A percentile compares a stretch with the other conserved stretches of the same genome.
Conservation (phyloP, 345 rosid genomes). For the Salix caprea region DNA sequence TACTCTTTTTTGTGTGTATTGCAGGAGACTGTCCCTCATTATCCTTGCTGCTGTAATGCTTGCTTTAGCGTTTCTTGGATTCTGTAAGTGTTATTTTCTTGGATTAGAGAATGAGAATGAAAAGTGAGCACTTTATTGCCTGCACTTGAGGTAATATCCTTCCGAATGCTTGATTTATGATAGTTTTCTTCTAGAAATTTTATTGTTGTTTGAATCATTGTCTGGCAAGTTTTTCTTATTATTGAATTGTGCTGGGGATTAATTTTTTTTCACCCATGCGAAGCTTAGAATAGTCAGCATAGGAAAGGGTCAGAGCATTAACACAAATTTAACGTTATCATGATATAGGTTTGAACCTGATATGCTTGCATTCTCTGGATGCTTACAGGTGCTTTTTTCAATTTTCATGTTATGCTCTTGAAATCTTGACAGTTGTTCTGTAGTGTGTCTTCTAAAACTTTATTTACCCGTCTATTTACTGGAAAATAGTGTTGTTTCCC, state of each 20-base stretch:
- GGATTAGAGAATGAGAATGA: background rate
- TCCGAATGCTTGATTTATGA: too few species aligned
- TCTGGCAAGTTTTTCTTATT: too few species aligned
- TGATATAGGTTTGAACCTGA: too few species aligned
- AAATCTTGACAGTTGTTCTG: background rate
- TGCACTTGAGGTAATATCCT: too few species aligned
- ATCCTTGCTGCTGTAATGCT: slow-evolving; percentile 89
- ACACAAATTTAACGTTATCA: too few species aligned
- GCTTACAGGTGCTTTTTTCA: slow-evolving; percentile 27
- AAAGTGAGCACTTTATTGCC: too few species aligned
- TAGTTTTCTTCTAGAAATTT: too few species aligned
- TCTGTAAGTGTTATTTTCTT: slow-evolving; percentile 50
- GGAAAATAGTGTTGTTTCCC: background rate
- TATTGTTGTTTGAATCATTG: too few species aligned
- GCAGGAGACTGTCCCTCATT: slow-evolving; percentile 75
- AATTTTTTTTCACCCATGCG: too few species aligned
- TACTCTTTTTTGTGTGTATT: background rate
- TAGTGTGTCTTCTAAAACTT: background rate
- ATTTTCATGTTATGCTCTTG: background rate
- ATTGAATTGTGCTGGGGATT: too few species aligned
- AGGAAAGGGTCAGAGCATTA: too few species aligned
- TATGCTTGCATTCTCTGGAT: background rate
- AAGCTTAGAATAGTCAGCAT: too few species aligned
- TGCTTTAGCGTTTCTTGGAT: slow-evolving; percentile 81
- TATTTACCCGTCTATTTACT: background rate